Conservation (phyloP, 305 asterid genomes). For the Solanum hybrid region DNA sequence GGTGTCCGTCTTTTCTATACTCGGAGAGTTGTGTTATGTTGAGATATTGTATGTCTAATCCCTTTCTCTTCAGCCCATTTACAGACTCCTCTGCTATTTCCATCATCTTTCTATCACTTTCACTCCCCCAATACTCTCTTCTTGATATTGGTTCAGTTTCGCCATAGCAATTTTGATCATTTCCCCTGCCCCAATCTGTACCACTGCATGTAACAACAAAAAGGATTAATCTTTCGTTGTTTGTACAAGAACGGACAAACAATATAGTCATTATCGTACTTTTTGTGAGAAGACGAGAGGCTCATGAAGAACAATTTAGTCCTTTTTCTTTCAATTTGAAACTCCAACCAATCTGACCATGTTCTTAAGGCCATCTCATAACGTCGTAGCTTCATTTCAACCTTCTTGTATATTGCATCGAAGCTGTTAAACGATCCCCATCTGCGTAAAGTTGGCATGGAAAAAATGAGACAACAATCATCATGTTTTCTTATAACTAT, state of each 20-base stretch:
- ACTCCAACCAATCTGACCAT: conserved; percentile 30
- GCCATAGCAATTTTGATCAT: conserved; percentile 14
- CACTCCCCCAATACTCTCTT: conserved; percentile 20
- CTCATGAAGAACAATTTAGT: conserved; percentile 30
- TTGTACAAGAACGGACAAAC: conserved; percentile 5
- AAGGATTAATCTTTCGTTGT: not conserved
- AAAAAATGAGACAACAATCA: not conserved
- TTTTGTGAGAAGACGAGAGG: conserved; percentile 25
- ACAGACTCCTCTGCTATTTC: conserved; percentile 15
- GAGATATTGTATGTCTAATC: conserved; percentile 18
- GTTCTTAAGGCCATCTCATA: conserved; percentile 27
- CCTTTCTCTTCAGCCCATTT: conserved; percentile 13
- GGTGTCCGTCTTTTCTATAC: conserved; percentile 45
- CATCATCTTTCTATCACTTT: conserved; percentile 18
- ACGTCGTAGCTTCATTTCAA: conserved; percentile 4
- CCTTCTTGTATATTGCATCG: conserved; percentile 8
- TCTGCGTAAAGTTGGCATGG: not conserved
- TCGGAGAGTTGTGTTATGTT: conserved; percentile 35
- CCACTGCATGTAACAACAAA: conserved; percentile 11
- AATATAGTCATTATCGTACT: not conserved
- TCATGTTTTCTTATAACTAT: not conserved
- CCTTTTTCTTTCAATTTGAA: conserved; percentile 13
- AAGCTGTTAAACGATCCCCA: conserved; percentile 17
- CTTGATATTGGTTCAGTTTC: conserved; percentile 21
- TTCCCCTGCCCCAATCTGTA: conserved; percentile 22